These are phyloP conservation scores for Rhizopus delemar DNA, from an alignment of 371 early-diverging fungal genomes.

Conservation along the genomic window DNA sequence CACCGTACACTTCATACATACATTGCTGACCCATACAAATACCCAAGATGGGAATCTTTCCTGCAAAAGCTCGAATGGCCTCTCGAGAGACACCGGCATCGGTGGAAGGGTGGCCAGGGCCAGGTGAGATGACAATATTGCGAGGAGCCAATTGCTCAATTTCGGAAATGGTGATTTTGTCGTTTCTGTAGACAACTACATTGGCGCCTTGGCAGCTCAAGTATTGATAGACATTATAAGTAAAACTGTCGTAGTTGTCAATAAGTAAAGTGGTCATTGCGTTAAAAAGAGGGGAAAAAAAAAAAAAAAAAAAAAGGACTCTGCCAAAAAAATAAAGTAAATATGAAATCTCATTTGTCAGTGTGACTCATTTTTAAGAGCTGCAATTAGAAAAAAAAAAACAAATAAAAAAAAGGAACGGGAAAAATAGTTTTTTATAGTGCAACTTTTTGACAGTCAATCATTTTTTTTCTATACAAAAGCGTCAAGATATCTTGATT, in stretches of 20 bases:
- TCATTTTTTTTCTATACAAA: no score
- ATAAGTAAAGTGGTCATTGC: slow-evolving; percentile 82
- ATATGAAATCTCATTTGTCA: background rate
- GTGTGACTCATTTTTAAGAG: background rate
- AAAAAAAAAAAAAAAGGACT: slow-evolving; percentile 5
- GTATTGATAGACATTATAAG: slow-evolving; percentile 96
- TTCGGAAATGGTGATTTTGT: slow-evolving; percentile 85
- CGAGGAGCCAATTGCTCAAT: slow-evolving; percentile 78
- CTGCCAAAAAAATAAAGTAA: slow-evolving; percentile 2
- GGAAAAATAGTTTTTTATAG: background rate
- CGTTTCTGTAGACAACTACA: slow-evolving; percentile 91
- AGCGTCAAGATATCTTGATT: no score
- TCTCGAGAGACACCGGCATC: slow-evolving; percentile 88
- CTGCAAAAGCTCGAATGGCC: slow-evolving; percentile 83
- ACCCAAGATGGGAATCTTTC: slow-evolving; percentile 94
- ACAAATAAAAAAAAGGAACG: background rate
- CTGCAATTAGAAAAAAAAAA: background rate
- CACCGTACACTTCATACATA: slow-evolving; percentile 94
- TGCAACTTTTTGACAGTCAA: background rate
- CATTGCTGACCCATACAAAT: slow-evolving; percentile 96
- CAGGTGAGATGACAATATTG: slow-evolving; percentile 94
- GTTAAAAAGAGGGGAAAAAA: slow-evolving; percentile 3
- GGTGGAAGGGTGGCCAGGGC: slow-evolving; percentile 92
- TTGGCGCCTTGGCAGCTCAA: slow-evolving; percentile 87
- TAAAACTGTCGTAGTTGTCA: slow-evolving; percentile 98